Evolutionary conservation across 306 rosid species (phyloP).

Genomic region (Oxytropis ochrocephala): DNA sequence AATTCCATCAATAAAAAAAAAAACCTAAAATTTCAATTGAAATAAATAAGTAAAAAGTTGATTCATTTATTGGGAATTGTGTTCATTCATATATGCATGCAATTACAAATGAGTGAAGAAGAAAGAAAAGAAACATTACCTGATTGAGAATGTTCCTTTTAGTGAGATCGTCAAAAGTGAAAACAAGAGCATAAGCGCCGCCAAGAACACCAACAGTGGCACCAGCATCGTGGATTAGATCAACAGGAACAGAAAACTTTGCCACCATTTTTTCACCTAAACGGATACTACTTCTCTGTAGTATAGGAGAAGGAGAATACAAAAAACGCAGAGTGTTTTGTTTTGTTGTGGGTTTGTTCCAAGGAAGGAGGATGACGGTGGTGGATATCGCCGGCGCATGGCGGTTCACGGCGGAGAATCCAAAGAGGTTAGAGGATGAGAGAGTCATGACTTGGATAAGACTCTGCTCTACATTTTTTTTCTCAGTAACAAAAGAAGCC

Average conservation of each 20-base stretch:
- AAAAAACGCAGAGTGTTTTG: neutral
- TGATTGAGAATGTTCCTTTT: conserved; percentile 51
- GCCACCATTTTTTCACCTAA: neutral
- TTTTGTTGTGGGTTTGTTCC: neutral
- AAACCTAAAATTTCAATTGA: neutral
- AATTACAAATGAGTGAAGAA: neutral
- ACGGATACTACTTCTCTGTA: neutral
- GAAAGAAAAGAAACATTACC: conserved; percentile 27
- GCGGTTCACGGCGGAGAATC: conserved; percentile 30
- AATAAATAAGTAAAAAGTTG: neutral
- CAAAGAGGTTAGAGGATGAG: conserved; percentile 20
- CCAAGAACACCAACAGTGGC: conserved; percentile 53
- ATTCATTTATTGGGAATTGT: conserved; percentile 4
- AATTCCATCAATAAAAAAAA: neutral
- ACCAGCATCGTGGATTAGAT: conserved; percentile 48
- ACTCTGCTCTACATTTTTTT: neutral
- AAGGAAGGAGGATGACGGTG: neutral
- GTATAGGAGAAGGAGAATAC: neutral
- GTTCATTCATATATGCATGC: neutral
- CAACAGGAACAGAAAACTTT: conserved; percentile 14
- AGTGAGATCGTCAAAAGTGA: conserved; percentile 52
- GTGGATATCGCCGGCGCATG: neutral
- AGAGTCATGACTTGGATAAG: conserved; percentile 15
- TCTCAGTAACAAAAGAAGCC: neutral
- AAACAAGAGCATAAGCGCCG: conserved; percentile 66